These are phyloP conservation scores for Pulveroboletus ravenelii DNA, from an alignment of 768 basidiomycete species.

Conservation along the genomic window DNA sequence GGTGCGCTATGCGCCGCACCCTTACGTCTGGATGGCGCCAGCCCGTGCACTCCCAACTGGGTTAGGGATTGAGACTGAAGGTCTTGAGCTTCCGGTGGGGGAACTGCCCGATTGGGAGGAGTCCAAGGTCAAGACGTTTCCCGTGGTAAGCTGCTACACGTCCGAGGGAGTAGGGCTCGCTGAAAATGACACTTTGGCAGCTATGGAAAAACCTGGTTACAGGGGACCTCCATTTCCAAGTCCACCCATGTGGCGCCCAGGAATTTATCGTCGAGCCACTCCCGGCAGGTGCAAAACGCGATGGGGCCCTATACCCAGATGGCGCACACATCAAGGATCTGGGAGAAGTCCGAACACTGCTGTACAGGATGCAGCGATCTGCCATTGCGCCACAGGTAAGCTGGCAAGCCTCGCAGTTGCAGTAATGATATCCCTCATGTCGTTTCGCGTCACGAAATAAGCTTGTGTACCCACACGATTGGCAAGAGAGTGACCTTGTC, in stretches of 20 bases:
- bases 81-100: slow-evolving; percentile 56
- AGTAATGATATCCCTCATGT: background rate
- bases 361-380: slow-evolving; percentile 87
- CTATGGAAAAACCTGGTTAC: slow-evolving; percentile 93
- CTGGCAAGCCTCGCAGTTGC: background rate
- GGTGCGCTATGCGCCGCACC: slow-evolving; percentile 80
- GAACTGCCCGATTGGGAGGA: slow-evolving; percentile 85
- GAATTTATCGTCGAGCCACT: slow-evolving; percentile 73
- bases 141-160: slow-evolving; percentile 41
- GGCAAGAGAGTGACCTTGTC: slow-evolving; percentile 63
- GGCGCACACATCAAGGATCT: slow-evolving; percentile 75
- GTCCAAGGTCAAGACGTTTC: slow-evolving; percentile 64
- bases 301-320: slow-evolving; percentile 75
- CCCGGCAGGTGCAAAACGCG: slow-evolving; percentile 50
- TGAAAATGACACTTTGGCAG: slow-evolving; percentile 31
- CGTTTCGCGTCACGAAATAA: background rate
- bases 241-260: slow-evolving; percentile 74
- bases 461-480: slow-evolving; percentile 87
- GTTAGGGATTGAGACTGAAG: slow-evolving; percentile 77
- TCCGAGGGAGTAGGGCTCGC: background rate
- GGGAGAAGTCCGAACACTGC: slow-evolving; percentile 60
- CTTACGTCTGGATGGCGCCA: slow-evolving; percentile 88
- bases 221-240: slow-evolving; percentile 78
- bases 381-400: slow-evolving; percentile 73
- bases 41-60: slow-evolving; percentile 73